These are phyloP conservation scores for Carnegiea gigantea DNA, from an alignment of 179 eudicot species.

Conservation along the genomic window DNA sequence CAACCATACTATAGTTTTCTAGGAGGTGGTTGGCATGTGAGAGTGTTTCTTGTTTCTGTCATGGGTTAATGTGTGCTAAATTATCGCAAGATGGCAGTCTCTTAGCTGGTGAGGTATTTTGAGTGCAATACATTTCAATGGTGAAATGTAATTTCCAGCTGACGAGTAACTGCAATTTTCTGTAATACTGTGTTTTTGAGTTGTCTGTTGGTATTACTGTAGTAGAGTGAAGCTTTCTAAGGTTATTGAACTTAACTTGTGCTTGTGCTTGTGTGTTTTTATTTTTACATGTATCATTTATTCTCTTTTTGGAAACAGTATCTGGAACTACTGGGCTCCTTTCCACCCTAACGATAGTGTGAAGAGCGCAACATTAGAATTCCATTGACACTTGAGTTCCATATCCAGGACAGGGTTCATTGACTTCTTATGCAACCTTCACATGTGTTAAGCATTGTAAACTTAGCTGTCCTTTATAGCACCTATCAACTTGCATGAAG, in stretches of 20 bases:
- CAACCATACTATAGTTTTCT: not conserved
- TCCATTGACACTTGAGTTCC: not conserved
- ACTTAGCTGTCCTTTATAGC: not conserved
- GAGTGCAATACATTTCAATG: not conserved
- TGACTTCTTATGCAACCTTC: not conserved
- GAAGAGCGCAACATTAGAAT: not conserved
- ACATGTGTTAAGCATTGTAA: not conserved
- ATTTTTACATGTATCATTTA: not conserved
- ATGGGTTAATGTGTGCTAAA: not conserved
- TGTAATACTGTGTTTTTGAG: not conserved
- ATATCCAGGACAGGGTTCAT: not conserved
- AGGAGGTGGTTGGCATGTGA: not conserved
- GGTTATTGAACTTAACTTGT: not conserved
- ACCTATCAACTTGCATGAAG: not conserved
- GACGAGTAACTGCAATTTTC: not conserved
- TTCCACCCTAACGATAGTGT: not conserved
- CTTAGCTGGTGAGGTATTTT: not conserved
- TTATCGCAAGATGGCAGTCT: not conserved
- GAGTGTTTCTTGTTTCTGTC: not conserved
- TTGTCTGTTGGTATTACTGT: not conserved
- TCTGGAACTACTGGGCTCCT: not conserved
- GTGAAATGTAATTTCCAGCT: not conserved
- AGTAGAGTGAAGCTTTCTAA: not conserved
- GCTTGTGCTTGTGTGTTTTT: not conserved
- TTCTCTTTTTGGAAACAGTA: not conserved